Conservation (phyloP, 768 basidiomycete genomes). For the Lyophyllum shimeji region DNA sequence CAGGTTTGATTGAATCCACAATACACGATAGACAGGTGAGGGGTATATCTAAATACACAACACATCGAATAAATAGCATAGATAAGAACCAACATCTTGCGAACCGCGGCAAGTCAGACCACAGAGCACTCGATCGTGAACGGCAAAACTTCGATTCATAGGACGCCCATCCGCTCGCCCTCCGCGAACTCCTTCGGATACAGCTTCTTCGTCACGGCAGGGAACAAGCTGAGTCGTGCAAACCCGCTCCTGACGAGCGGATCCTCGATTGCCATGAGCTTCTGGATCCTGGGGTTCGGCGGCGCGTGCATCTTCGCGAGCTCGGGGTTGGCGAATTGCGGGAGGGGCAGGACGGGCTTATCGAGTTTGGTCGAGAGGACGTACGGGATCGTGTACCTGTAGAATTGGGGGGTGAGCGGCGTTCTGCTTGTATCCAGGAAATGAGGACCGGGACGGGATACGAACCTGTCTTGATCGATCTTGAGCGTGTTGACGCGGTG, state of each 20-base stretch:
- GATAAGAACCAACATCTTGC: neutral
- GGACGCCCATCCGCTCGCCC: conserved; percentile 12
- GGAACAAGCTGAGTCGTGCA: conserved; percentile 26
- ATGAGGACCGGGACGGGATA: neutral
- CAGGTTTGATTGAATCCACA: too few relatives aligned
- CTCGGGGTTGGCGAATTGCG: conserved; percentile 21
- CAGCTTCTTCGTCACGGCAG: conserved; percentile 22
- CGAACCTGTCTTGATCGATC: conserved; percentile 26
- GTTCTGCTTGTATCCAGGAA: neutral
- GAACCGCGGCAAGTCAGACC: too few relatives aligned
- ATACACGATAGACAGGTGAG: too few relatives aligned
- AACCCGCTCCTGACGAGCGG: conserved; percentile 26
- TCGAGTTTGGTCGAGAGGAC: conserved; percentile 28
- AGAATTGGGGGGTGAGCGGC: neutral
- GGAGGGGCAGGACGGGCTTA: conserved; percentile 23
- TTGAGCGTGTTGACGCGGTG: conserved; percentile 32
- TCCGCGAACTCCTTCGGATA: conserved; percentile 17
- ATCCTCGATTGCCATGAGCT: conserved; percentile 23
- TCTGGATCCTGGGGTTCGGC: conserved; percentile 23
- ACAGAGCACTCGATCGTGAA: too few relatives aligned
- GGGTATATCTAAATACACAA: neutral
- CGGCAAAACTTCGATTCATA: neutral
- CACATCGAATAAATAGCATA: neutral
- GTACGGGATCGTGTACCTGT: conserved; percentile 28
- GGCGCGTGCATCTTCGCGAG: conserved; percentile 23